phyloP scores from a whole-genome alignment of 805 yeast species.

The Ogataea henricii region DNA sequence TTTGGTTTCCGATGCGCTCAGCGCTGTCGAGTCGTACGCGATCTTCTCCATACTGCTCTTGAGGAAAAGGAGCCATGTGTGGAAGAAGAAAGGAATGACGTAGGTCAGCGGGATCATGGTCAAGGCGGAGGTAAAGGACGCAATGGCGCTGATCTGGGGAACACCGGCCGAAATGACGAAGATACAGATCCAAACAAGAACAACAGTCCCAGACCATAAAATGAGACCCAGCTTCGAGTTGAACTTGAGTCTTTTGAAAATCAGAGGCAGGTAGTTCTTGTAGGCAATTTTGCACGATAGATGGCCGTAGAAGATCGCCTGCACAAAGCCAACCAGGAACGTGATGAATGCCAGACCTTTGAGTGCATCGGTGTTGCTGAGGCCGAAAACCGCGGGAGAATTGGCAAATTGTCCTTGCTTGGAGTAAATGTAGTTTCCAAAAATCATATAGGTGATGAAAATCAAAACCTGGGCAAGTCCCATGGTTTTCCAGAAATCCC shows the following conservation, averaged over 20 bases:
- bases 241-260: conserved; percentile 36
- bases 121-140: conserved; percentile 29
- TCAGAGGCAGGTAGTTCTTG: conserved; percentile 38
- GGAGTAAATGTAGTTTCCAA: conserved; percentile 45
- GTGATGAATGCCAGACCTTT: conserved; percentile 41
- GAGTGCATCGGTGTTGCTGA: conserved; percentile 31
- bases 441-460: conserved; percentile 41
- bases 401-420: conserved; percentile 47
- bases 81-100: conserved; percentile 27
- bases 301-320: conserved; percentile 48
- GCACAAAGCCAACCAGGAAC: conserved; percentile 43
- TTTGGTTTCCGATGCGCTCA: conserved; percentile 8
- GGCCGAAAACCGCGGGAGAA: conserved; percentile 48
- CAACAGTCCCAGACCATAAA: conserved; percentile 20
- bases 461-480: conserved; percentile 43
- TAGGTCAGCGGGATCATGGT: conserved; percentile 33
- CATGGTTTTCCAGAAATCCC: conserved; percentile 52
- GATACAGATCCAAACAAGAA: conserved; percentile 16
- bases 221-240: conserved; percentile 35
- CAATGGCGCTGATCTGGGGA: conserved; percentile 29
- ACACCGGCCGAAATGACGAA: conserved; percentile 29
- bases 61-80: conserved; percentile 21
- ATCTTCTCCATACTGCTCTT: conserved; percentile 13
- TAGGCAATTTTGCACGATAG: conserved; percentile 48
- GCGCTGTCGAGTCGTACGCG: conserved; percentile 13